Conservation (phyloP, 164 flowering plant species). For the Annona cherimola region DNA sequence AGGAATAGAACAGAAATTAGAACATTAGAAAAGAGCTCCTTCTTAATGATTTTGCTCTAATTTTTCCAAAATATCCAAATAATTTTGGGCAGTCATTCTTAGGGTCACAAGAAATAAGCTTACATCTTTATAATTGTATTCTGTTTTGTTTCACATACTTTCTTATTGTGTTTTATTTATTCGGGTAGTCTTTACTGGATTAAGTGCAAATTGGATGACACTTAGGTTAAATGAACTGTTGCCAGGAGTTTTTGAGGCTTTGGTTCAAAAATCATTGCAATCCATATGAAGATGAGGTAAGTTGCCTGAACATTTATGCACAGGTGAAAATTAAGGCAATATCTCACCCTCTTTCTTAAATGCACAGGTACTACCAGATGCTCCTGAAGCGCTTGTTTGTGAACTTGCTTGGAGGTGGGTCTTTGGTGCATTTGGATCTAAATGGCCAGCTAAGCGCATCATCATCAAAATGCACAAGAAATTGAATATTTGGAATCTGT, state of each 20-base stretch:
- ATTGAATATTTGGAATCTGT: too few species aligned
- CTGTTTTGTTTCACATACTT: not conserved
- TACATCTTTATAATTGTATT: not conserved
- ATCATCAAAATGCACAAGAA: too few species aligned
- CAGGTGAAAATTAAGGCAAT: not conserved
- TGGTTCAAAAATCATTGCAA: slow-evolving; percentile 92
- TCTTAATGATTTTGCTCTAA: not conserved
- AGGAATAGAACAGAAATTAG: too few species aligned
- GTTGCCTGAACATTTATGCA: not conserved
- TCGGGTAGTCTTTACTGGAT: not conserved
- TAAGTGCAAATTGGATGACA: slow-evolving; percentile 1
- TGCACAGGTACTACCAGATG: slow-evolving; percentile 80
- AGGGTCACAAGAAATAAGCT: not conserved
- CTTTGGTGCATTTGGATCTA: too few species aligned
- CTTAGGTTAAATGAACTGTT: not conserved
- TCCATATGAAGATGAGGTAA: slow-evolving; percentile 86
- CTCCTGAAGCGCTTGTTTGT: slow-evolving; percentile 78
- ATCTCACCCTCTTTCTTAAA: slow-evolving; percentile 6
- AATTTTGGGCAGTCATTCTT: not conserved
- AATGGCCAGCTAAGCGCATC: too few species aligned
- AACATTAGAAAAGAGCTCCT: not conserved
- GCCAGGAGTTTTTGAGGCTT: slow-evolving; percentile 85
- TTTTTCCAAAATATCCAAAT: not conserved
- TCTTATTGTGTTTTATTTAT: not conserved
- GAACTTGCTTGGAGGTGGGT: slow-evolving; percentile 90